Percentiles rank a stretch among this genome's conserved stretches.
Evolutionary conservation across 768 basidiomycete genomes (phyloP).

Genomic region (Suillus plorans): DNA sequence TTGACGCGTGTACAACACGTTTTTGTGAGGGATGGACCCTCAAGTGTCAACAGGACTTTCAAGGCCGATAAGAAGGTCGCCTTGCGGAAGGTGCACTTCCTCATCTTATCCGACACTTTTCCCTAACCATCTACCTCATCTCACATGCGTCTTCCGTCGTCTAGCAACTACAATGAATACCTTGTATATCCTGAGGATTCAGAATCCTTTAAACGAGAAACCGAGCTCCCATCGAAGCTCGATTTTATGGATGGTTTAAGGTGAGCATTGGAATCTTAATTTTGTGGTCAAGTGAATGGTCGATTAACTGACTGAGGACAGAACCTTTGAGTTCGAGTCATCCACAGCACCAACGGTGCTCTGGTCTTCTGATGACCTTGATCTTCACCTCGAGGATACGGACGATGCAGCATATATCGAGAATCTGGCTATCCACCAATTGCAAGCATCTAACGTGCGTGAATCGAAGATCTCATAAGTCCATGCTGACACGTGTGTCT

Average conservation of each 20-base stretch:
- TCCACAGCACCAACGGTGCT: neutral
- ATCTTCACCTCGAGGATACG: neutral
- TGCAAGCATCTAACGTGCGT: neutral
- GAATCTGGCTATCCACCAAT: neutral
- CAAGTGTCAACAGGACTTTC: conserved; percentile 28
- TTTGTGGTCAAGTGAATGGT: neutral
- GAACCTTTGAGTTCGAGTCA: conserved; percentile 1
- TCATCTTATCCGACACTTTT: neutral
- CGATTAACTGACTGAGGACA: neutral
- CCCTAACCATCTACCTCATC: neutral
- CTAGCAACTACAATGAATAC: conserved; percentile 1
- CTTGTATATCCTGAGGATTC: neutral
- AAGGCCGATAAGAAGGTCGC: conserved; percentile 29
- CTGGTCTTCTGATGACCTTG: neutral
- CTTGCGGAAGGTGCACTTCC: conserved; percentile 13
- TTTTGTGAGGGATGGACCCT: conserved; percentile 35
- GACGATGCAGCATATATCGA: conserved; percentile 1
- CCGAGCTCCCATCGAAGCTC: conserved; percentile 3
- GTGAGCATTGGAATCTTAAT: neutral
- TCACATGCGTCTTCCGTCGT: neutral
- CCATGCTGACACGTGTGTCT: neutral
- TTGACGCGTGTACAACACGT: conserved; percentile 34
- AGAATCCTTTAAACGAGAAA: neutral
- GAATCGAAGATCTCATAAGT: neutral
- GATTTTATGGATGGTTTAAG: conserved; percentile 4